Percentiles rank a stretch among this genome's conserved stretches.
phyloP scores from a whole-genome alignment of 148 eudicot genomes.

The Nepenthes gracilis region DNA sequence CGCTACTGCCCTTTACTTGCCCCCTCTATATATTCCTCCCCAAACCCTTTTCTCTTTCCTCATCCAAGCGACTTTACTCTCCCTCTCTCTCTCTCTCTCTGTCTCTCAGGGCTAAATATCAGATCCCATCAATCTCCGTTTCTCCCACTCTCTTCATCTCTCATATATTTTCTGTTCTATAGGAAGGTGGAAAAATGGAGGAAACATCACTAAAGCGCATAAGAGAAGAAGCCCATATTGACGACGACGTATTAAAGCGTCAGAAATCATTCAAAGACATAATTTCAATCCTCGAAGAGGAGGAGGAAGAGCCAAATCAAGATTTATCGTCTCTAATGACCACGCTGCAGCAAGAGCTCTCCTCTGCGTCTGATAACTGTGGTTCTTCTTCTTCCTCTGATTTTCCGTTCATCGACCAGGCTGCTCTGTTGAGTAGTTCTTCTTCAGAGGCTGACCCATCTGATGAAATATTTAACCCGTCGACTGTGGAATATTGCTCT shows the following conservation, averaged over 20 bases:
- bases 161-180: no score
- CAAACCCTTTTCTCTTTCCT: no score
- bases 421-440: neutral
- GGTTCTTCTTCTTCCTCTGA: conserved; percentile 2
- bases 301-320: conserved; percentile 34
- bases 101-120: no score
- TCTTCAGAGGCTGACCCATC: neutral
- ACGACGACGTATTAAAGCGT: conserved; percentile 22
- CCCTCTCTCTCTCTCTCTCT: no score
- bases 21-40: no score
- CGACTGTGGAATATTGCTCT: neutral
- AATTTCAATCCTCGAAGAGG: conserved; percentile 49
- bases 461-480: neutral
- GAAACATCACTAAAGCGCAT: neutral
- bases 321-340: conserved; percentile 44
- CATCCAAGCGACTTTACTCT: no score
- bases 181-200: no score
- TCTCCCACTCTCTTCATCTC: no score
- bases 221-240: neutral
- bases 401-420: neutral
- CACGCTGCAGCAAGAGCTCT: conserved; percentile 46
- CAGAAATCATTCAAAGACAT: conserved; percentile 43
- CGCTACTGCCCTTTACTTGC: no score
- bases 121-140: no score
- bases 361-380: conserved; percentile 1